A percentile compares a stretch with the other conserved stretches of the same genome.
phyloP scores from a whole-genome alignment of 495 filamentous ascomycete genomes.

The Aspergillus nanangensis region DNA sequence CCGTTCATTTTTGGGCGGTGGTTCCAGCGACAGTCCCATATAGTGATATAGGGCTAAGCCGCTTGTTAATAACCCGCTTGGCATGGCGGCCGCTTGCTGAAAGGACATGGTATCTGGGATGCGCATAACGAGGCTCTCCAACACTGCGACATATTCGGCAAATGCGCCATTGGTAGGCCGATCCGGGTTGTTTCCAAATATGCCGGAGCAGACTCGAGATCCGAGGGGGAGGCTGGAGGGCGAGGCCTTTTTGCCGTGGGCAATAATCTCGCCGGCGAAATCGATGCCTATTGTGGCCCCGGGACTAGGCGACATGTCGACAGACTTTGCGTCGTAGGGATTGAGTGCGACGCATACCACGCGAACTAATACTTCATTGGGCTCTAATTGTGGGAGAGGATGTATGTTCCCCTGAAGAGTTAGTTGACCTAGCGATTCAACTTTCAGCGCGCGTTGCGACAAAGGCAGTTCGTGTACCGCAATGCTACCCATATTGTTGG shows the following conservation, averaged over 20 bases:
- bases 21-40: background rate
- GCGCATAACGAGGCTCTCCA: background rate
- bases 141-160: constrained; percentile 34
- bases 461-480: background rate
- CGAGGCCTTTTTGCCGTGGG: constrained; percentile 29
- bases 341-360: constrained; percentile 40
- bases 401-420: background rate
- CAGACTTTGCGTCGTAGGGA: constrained; percentile 45
- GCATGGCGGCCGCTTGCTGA: background rate
- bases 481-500: background rate
- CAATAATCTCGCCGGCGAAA: constrained; percentile 42
- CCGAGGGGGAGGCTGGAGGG: constrained; percentile 24
- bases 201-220: constrained; percentile 43
- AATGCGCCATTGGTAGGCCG: constrained; percentile 43
- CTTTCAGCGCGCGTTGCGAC: background rate
- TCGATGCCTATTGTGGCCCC: constrained; percentile 43
- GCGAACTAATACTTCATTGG: constrained; percentile 27
- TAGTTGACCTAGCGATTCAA: background rate
- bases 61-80: background rate
- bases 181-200: constrained; percentile 37
- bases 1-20: background rate
- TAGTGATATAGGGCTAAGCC: background rate
- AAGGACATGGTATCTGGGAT: background rate
- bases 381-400: background rate
- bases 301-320: constrained; percentile 13